These are phyloP conservation scores for Bryum argenteum DNA, from an alignment of 225 moss, liverwort and hornwort species.

Conservation along the genomic window DNA sequence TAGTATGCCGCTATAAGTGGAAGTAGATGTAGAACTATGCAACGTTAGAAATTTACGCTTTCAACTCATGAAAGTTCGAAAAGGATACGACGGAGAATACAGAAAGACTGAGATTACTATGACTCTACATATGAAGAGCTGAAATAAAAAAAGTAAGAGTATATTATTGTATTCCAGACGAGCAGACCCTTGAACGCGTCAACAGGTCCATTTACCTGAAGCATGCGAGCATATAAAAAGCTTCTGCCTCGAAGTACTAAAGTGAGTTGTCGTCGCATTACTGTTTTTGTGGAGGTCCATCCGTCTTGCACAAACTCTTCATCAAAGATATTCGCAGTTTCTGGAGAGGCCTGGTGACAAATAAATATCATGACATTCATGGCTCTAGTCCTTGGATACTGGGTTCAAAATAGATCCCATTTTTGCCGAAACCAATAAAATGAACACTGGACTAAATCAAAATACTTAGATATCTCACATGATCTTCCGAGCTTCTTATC, in stretches of 20 bases:
- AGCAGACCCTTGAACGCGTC: background rate
- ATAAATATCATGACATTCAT: background rate
- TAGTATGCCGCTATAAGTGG: background rate
- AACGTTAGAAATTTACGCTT: background rate
- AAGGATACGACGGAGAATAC: background rate
- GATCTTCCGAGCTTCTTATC: background rate
- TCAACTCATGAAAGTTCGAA: background rate
- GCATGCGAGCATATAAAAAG: constrained; percentile 64
- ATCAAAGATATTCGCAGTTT: constrained; percentile 37
- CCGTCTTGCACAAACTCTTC: constrained; percentile 74
- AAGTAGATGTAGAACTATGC: background rate
- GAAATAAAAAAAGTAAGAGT: background rate
- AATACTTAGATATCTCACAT: background rate
- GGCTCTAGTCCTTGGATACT: background rate
- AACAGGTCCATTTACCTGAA: constrained; percentile 50
- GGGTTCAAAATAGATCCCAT: background rate
- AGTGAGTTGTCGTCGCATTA: constrained; percentile 69
- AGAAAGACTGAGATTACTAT: background rate
- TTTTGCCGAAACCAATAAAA: background rate
- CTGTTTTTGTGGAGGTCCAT: constrained; percentile 63
- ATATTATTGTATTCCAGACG: background rate
- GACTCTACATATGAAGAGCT: constrained; percentile 2
- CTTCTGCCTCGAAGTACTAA: constrained; percentile 61
- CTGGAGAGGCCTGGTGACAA: constrained; percentile 28
- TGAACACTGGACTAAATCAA: background rate